Evolutionary conservation across 352 stramenopile genomes (phyloP).

Genomic region (Lagenidium giganteum): DNA sequence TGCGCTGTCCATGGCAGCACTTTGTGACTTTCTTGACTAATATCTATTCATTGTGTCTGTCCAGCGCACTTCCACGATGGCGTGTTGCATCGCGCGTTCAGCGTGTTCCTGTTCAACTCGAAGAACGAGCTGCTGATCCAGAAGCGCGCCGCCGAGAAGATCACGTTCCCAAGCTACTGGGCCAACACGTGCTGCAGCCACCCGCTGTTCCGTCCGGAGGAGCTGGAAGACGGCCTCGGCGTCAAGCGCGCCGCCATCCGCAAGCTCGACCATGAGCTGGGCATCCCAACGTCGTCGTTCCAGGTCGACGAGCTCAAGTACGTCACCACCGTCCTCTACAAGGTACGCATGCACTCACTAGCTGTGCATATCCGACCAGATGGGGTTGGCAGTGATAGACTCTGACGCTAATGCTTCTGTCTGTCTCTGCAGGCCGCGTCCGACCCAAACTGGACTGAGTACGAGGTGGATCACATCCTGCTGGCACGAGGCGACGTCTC

Average conservation of each 20-base stretch:
- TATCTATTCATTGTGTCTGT: background rate
- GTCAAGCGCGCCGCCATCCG: constrained; percentile 94
- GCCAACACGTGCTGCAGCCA: constrained; percentile 99
- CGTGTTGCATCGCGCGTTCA: constrained; percentile 81
- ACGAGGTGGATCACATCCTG: constrained; percentile 99
- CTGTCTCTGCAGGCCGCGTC: constrained; percentile 41
- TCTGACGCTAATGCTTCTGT: too few species aligned
- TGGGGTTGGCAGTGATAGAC: too few species aligned
- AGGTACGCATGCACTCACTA: constrained; percentile 75
- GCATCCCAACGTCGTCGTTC: constrained; percentile 88
- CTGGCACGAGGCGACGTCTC: constrained; percentile 83
- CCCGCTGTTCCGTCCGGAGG: constrained; percentile 91
- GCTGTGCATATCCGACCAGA: too few species aligned
- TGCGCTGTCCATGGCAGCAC: background rate
- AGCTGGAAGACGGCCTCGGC: constrained; percentile 74
- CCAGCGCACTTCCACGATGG: constrained; percentile 72
- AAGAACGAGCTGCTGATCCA: constrained; percentile 84
- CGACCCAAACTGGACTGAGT: constrained; percentile 93
- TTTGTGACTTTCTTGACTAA: constrained; percentile 6
- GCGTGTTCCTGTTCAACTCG: constrained; percentile 84
- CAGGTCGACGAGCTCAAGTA: constrained; percentile 90
- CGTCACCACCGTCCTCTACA: constrained; percentile 98
- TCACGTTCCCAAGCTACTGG: constrained; percentile 99
- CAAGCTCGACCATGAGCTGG: constrained; percentile 98
- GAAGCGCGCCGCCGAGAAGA: constrained; percentile 95